These are phyloP conservation scores for Penicillium nucicola DNA, from an alignment of 495 filamentous ascomycete species.

Conservation along the genomic window DNA sequence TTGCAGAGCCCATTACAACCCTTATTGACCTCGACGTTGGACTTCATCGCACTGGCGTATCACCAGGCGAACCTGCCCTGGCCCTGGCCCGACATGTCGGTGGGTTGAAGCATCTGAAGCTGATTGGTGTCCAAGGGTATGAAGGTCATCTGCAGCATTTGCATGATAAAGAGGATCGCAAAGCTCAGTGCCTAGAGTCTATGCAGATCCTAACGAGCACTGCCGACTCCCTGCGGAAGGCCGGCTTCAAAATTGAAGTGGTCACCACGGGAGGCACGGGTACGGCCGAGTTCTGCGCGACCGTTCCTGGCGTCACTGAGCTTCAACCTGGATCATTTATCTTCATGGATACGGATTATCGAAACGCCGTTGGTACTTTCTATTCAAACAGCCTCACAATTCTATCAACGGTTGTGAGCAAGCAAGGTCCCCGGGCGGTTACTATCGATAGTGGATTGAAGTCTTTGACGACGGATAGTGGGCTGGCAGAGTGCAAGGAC, in stretches of 20 bases:
- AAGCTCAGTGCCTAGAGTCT: slow-evolving; percentile 26
- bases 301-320: slow-evolving; percentile 36
- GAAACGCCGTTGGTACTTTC: slow-evolving; percentile 36
- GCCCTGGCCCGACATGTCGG: slow-evolving; percentile 26
- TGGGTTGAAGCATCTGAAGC: slow-evolving; percentile 18
- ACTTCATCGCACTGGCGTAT: slow-evolving; percentile 33
- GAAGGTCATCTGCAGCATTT: slow-evolving; percentile 38
- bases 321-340: slow-evolving; percentile 41
- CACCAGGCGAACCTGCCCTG: slow-evolving; percentile 21
- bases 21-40: slow-evolving; percentile 39
- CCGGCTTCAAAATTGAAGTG: slow-evolving; percentile 30
- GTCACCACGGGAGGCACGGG: slow-evolving; percentile 37
- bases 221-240: slow-evolving; percentile 24
- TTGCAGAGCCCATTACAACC: slow-evolving; percentile 23
- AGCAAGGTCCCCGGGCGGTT: slow-evolving; percentile 30
- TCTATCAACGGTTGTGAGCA: slow-evolving; percentile 32
- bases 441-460: slow-evolving; percentile 37
- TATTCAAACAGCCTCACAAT: slow-evolving; percentile 36
- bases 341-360: slow-evolving; percentile 42
- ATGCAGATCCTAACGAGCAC: slow-evolving; percentile 30
- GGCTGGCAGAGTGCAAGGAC: slow-evolving; percentile 37
- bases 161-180: slow-evolving; percentile 28
- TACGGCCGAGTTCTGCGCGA: slow-evolving; percentile 37
- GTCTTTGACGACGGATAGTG: slow-evolving; percentile 39
- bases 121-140: slow-evolving; percentile 38